Base-by-base conservation (phyloP, 331 rosid species). In the Malus hybrid region DNA sequence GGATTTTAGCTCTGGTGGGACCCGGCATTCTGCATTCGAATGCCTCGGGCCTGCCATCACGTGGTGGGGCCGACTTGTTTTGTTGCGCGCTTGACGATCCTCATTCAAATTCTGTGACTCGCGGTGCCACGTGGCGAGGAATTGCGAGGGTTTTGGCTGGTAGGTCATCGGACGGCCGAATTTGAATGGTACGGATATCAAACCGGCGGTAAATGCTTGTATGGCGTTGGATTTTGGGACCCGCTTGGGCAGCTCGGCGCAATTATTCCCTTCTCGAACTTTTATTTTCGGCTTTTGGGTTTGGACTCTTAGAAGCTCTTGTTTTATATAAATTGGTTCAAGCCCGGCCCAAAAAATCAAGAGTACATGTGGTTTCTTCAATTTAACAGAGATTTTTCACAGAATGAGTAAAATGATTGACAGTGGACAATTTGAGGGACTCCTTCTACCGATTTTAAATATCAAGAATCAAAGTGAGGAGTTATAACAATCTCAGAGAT, bases 61-160 rank as follows among this genome's bases (percentile, higher is more conserved):
- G 68, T 88, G 95, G 90, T 80, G 87, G 91, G 93, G 87, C 34
- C 89, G 63, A 65, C 74, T 56, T 8, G 27, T 39, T 59, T 71
- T 69, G 81, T 88, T 87, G 90, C 88, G 95, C 97, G 97, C 93
- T 88, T 82, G 93, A 82, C 85, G 70, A 73, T 18, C 83, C 7
- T 20, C 81, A 83, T 91, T 88, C 91, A 89, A 91, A 87, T 78
- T 73, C 44, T 72, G 36, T 54, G 76, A 57, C 34, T 33, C 5
- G 55, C 6, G 18, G 14, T 2, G 87, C 84, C 88, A 81, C 89
- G 84, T 86, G 84, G 65, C 65, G 50, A 0, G 10, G 50, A 61
- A 60, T 6, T 12, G n/a, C 34, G 46, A 27, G 32, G 29, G 15
- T 2, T 63, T 2, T 2, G 3, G 24, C 29, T 24, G 4, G 60